phyloP scores from a whole-genome alignment of 352 stramenopile species.

The Phytophthora citrophthora region DNA sequence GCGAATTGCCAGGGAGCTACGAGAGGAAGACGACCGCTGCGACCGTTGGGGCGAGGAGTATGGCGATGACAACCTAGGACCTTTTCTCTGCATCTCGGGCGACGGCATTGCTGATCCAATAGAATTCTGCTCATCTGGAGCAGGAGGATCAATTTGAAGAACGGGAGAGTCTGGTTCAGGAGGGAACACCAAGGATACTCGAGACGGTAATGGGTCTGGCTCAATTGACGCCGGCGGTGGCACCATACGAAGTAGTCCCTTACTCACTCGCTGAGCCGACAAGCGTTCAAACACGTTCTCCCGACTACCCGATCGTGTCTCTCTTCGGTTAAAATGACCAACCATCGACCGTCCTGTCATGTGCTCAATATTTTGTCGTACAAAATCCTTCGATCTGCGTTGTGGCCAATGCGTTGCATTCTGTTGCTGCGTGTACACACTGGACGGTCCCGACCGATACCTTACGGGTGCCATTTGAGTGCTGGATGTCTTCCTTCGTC shows the following conservation, averaged over 20 bases:
- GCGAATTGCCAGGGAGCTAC: slow-evolving; percentile 11
- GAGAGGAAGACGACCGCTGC: slow-evolving; percentile 22
- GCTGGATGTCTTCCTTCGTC: neutral
- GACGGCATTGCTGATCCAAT: slow-evolving; percentile 10
- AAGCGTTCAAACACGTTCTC: slow-evolving; percentile 59
- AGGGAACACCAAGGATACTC: slow-evolving; percentile 15
- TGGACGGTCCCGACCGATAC: slow-evolving; percentile 32
- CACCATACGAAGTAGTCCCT: slow-evolving; percentile 17
- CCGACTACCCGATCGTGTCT: neutral
- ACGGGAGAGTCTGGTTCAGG: slow-evolving; percentile 10
- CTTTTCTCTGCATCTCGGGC: slow-evolving; percentile 2
- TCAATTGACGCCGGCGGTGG: slow-evolving; percentile 2
- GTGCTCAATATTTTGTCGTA: slow-evolving; percentile 64
- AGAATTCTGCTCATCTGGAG: slow-evolving; percentile 21
- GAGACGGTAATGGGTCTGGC: neutral
- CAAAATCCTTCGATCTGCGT: slow-evolving; percentile 52
- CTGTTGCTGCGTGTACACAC: slow-evolving; percentile 34
- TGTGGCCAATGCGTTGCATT: slow-evolving; percentile 26
- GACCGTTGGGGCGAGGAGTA: slow-evolving; percentile 31
- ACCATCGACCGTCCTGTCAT: slow-evolving; percentile 39
- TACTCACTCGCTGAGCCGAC: slow-evolving; percentile 28
- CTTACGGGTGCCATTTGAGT: slow-evolving; percentile 3
- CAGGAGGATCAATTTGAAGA: slow-evolving; percentile 21
- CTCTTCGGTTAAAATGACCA: neutral
- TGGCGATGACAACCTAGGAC: slow-evolving; percentile 15